Evolutionary conservation across 2,329 filamentous ascomycete species (phyloP), one percentile per base, ranked within the genome.

Genomic region (Escovopsis sp.): DNA sequence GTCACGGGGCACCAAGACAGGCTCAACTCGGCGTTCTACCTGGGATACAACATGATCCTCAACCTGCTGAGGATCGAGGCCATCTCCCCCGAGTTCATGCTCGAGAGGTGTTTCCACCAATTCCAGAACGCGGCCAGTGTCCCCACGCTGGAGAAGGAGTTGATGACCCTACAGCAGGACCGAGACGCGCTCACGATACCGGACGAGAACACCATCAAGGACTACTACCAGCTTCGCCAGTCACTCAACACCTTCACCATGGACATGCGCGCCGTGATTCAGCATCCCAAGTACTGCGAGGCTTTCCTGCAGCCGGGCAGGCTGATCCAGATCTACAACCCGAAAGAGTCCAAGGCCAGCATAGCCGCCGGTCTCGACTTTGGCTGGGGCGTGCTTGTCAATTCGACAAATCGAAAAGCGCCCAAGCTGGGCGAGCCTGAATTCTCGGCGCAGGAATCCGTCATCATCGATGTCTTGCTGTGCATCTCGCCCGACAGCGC

Each of bases 31-130:
- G 90, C 90, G 2, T 98, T 98, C 61, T 84, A 98, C 54, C 70
- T 98, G 13, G 87, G 90, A 23, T 98, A 98, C 67, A 98, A 98
- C 63, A 98, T 98, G 90, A 84, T 98, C 51, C 68, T 98, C 39
- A 98, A 98, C 52, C 62, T 98, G 41, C 79, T 96, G 57, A 74
- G 90, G 58, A 88, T 98, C n/a, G 90, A 98, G 55, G 88, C 86
- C n/a, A 93, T 98, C 34, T 96, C 87, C 8, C 90, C 92, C 2
- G 88, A 98, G 49, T 96, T 84, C 52, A 98, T 98, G 90, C 66
- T 98, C n/a, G 87, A 96, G 62, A 75, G 81, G 46, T 98, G 90
- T 53, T 98, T 98, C 63, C 92, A 84, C 57, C 90, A 98, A 57
- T 98, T 98, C 60, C 90, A 98, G 55, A 96, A 93, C 49, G 84